These are phyloP conservation scores for Ustilago vetiveriae DNA, from an alignment of 1,284 basidiomycete species.

Conservation along the genomic window DNA sequence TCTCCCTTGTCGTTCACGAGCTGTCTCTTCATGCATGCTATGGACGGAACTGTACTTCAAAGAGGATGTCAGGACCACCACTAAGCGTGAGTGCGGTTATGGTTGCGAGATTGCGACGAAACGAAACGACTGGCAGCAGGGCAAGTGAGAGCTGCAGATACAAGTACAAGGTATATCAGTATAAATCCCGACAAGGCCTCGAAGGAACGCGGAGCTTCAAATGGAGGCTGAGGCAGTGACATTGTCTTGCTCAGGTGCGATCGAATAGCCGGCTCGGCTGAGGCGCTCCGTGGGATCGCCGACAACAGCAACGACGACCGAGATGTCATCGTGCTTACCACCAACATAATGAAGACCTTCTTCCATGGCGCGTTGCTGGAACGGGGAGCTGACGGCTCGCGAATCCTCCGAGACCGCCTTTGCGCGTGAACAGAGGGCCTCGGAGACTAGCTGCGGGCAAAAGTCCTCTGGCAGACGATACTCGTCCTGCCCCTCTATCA, in stretches of 20 bases:
- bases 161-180: too few relatives aligned
- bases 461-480: conserved; percentile 61
- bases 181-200: too few relatives aligned
- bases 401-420: conserved; percentile 70
- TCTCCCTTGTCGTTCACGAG: too few relatives aligned
- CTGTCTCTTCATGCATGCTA: too few relatives aligned
- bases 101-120: too few relatives aligned
- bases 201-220: too few relatives aligned
- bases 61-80: too few relatives aligned
- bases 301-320: conserved; percentile 68
- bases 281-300: conserved; percentile 56
- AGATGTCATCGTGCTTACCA: conserved; percentile 69
- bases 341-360: conserved; percentile 69
- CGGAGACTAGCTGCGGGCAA: conserved; percentile 71
- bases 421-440: conserved; percentile 71
- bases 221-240: too few relatives aligned
- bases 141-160: too few relatives aligned
- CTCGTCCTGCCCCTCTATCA: conserved; percentile 20
- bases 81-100: too few relatives aligned
- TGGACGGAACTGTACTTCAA: too few relatives aligned
- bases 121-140: too few relatives aligned
- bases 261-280: conserved; percentile 9
- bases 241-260: conserved; percentile 11
- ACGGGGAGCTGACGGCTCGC: conserved; percentile 70
- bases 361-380: conserved; percentile 72